A percentile compares a stretch with the other conserved stretches of the same genome.
phyloP scores from a whole-genome alignment of 768 basidiomycete species.

The Melanogaster broomeanus region DNA sequence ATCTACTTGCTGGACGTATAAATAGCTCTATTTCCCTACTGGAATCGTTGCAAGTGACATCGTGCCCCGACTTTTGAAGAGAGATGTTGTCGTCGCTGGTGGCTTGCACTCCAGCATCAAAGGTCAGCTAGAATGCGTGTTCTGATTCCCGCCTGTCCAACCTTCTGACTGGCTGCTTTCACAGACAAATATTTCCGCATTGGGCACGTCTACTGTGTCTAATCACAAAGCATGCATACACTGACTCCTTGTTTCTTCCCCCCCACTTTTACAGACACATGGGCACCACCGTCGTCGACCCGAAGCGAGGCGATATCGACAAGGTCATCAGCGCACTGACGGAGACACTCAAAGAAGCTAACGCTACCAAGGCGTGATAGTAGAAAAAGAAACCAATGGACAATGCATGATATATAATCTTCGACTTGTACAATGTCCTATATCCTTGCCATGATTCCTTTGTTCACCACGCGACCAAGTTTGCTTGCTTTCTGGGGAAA shows the following conservation, averaged over 20 bases:
- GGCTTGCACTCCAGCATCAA: conserved; percentile 85
- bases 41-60: conserved; percentile 79
- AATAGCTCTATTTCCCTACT: conserved; percentile 78
- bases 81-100: conserved; percentile 80
- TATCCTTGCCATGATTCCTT: too few relatives aligned
- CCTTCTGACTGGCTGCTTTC: conserved; percentile 6
- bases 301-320: conserved; percentile 72
- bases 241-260: background rate
- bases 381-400: background rate
- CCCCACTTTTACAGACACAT: conserved; percentile 66
- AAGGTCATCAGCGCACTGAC: conserved; percentile 66
- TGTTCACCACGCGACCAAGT: too few relatives aligned
- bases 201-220: conserved; percentile 49
- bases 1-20: conserved; percentile 2
- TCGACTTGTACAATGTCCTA: background rate
- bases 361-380: conserved; percentile 13
- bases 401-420: background rate
- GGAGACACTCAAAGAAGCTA: conserved; percentile 49
- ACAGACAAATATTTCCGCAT: conserved; percentile 90
- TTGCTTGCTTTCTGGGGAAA: too few relatives aligned
- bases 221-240: background rate
- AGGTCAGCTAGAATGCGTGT: conserved; percentile 43
- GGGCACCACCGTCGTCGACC: conserved; percentile 81
- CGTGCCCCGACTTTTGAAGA: conserved; percentile 69
- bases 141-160: background rate